A percentile compares a stretch with the other conserved stretches of the same genome.
Conservation (phyloP, 352 stramenopile genomes). For the Pythium sp. region DNA sequence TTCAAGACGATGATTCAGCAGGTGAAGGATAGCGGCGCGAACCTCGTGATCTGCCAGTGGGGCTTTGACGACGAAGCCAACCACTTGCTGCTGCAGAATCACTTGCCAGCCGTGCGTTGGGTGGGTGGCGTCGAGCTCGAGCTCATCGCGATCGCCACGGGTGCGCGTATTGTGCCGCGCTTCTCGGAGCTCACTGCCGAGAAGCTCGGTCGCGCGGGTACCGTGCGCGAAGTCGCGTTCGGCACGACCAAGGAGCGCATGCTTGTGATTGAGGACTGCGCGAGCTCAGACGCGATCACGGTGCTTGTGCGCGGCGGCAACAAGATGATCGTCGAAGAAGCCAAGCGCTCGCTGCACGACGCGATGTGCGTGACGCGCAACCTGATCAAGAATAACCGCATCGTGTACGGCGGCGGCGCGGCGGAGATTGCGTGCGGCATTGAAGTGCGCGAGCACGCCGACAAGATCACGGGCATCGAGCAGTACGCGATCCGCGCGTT, state of each 20-base stretch:
- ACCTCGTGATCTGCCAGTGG: conserved; percentile 99
- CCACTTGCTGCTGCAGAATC: conserved; percentile 97
- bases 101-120: conserved; percentile 97
- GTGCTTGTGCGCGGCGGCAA: conserved; percentile 98
- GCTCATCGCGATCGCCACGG: conserved; percentile 99
- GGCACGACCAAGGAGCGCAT: conserved; percentile 98
- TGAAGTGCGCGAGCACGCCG: conserved; percentile 87
- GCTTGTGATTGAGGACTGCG: conserved; percentile 98
- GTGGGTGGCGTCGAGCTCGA: conserved; percentile 99
- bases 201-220: conserved; percentile 95
- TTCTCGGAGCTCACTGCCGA: conserved; percentile 96
- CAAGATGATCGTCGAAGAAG: conserved; percentile 99
- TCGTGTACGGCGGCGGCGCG: conserved; percentile 98
- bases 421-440: conserved; percentile 98
- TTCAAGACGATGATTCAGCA: conserved; percentile 99
- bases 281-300: conserved; percentile 97
- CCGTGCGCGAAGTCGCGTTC: conserved; percentile 96
- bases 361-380: conserved; percentile 99
- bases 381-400: conserved; percentile 99
- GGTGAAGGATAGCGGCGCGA: conserved; percentile 98
- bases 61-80: conserved; percentile 99
- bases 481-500: conserved; percentile 99
- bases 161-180: conserved; percentile 97
- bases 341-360: conserved; percentile 99
- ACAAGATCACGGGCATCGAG: conserved; percentile 82